phyloP scores from a whole-genome alignment of 1,284 basidiomycete genomes.

The Malassezia arunalokei region DNA sequence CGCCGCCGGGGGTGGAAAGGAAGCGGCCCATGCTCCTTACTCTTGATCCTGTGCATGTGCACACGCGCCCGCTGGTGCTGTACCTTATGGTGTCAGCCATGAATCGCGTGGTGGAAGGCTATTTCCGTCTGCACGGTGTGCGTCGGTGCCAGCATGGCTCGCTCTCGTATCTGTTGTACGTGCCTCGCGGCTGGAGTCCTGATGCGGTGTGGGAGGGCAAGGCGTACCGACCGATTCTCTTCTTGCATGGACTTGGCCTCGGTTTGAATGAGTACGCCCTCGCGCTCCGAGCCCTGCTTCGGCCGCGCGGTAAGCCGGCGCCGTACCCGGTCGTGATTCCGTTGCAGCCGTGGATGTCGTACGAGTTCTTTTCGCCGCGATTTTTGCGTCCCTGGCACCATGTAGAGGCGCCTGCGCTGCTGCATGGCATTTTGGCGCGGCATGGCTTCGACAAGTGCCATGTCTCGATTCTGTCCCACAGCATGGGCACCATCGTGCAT shows the following conservation, averaged over 20 bases:
- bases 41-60: conserved; percentile 36
- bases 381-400: conserved; percentile 30
- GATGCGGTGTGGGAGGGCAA: conserved; percentile 9
- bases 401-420: conserved; percentile 24
- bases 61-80: conserved; percentile 19
- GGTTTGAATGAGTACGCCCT: conserved; percentile 28
- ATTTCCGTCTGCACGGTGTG: conserved; percentile 17
- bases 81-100: conserved; percentile 20
- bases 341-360: conserved; percentile 37
- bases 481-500: conserved; percentile 37
- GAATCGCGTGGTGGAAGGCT: not conserved
- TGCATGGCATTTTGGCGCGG: conserved; percentile 20
- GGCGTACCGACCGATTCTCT: conserved; percentile 21
- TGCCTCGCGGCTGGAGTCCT: conserved; percentile 15
- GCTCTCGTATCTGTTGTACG: conserved; percentile 31
- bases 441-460: conserved; percentile 19
- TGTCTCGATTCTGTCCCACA: conserved; percentile 36
- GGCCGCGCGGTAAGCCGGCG: conserved; percentile 11
- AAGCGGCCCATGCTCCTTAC: conserved; percentile 36
- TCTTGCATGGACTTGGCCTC: conserved; percentile 38
- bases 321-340: conserved; percentile 34
- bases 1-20: not conserved
- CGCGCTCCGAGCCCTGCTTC: conserved; percentile 19
- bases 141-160: conserved; percentile 17
- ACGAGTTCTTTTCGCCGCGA: conserved; percentile 26